These are phyloP conservation scores for Irpex rosettiformis DNA, from an alignment of 1,284 basidiomycete species.

Conservation along the genomic window DNA sequence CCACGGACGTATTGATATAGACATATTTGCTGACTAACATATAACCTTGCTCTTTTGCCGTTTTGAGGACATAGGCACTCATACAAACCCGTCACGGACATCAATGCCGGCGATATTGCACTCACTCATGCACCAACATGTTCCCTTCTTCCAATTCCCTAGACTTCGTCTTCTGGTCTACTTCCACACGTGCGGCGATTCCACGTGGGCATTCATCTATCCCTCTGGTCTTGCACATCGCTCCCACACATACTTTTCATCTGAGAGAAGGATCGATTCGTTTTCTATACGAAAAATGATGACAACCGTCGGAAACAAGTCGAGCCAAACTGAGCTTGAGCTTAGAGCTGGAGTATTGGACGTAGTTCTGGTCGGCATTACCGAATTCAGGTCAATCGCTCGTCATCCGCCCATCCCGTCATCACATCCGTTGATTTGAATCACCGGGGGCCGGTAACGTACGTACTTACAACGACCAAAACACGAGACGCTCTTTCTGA, in stretches of 20 bases:
- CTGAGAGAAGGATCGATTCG: neutral
- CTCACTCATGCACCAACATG: neutral
- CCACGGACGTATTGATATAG: neutral
- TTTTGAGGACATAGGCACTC: neutral
- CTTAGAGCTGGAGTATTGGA: neutral
- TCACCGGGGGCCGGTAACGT: neutral
- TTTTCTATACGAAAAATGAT: too few species aligned
- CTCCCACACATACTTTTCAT: neutral
- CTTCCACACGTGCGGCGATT: neutral
- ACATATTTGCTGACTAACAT: neutral
- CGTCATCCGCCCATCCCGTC: neutral
- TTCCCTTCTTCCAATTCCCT: neutral
- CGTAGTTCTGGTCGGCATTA: too few species aligned
- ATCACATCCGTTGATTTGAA: neutral
- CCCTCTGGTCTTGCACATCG: neutral
- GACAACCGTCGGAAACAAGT: neutral
- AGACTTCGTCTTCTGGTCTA: neutral
- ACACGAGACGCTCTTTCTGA: neutral
- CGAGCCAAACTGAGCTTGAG: neutral
- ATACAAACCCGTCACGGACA: neutral
- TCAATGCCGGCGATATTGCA: neutral
- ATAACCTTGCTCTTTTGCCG: neutral
- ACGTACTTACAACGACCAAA: neutral
- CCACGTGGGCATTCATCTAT: neutral
- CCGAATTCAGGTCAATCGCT: neutral